phyloP scores from a whole-genome alignment of 2,329 filamentous ascomycete species.

The Epichloe bromicola region DNA sequence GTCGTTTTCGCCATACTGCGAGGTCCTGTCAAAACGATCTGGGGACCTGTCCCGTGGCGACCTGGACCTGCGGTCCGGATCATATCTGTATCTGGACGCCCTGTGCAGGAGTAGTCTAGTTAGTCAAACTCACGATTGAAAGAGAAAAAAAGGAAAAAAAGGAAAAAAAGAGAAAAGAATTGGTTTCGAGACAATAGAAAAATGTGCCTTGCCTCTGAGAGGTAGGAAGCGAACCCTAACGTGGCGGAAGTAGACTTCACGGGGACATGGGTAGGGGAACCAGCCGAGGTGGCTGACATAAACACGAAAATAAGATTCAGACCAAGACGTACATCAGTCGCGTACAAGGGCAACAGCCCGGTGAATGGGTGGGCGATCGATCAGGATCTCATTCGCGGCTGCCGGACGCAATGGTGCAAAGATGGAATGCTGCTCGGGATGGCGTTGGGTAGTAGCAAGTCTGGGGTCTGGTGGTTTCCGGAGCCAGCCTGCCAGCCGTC shows the following conservation, averaged over 20 bases:
- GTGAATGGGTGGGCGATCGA: neutral
- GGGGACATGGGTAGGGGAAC: neutral
- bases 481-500: neutral
- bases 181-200: neutral
- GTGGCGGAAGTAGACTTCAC: constrained; percentile 1
- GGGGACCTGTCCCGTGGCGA: constrained; percentile 58
- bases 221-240: neutral
- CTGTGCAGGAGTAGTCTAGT: constrained; percentile 16
- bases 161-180: neutral
- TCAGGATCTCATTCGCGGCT: constrained; percentile 3
- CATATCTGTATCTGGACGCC: constrained; percentile 48
- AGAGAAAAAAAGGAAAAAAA: too few species aligned
- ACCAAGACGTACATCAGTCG: constrained; percentile 3
- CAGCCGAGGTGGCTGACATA: neutral
- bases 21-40: constrained; percentile 45
- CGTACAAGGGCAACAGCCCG: constrained; percentile 2
- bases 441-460: neutral
- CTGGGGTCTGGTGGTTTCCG: neutral
- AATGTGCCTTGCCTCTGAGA: neutral
- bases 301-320: neutral
- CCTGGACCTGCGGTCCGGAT: constrained; percentile 49
- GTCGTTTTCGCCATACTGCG: constrained; percentile 49
- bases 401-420: neutral
- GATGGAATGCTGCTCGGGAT: neutral
- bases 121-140: neutral